Evolutionary conservation across 192 early-diverging fungal species (phyloP), one percentile per base, ranked within the genome.

Genomic region (Spizellomyces sp.): DNA sequence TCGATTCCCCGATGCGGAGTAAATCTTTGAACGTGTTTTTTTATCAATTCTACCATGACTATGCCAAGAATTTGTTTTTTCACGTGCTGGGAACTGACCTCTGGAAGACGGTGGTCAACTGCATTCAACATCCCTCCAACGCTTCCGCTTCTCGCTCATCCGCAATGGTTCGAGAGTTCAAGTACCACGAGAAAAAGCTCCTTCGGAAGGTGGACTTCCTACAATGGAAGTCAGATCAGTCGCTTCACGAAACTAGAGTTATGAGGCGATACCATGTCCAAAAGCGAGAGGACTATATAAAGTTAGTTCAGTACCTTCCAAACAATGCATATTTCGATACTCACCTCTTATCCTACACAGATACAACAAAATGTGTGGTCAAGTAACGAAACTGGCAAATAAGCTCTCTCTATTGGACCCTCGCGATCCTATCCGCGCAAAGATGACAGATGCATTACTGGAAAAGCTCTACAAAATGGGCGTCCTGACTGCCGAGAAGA

Each of bases 191-290:
- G 82, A 85, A 94, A 77, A 98, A 96, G 84, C 87, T 98, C 9
- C 86, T 98, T 48, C 91, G 92, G 77, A 98, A 96, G 84, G 95
- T 98, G 58, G 92, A 98, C 79, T 96, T 98, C 75, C 74, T 98
- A 70, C 87, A 91, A 80, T 98, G 93, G 93, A 94, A 94, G 81
- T 86, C 88, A 41, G 93, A 96, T 46, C 83, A 90, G 72, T 90
- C 89, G 55, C 76, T 96, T 45, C 82, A 88, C 58, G 95, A 96
- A 76, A 90, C 92, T 62, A 84, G 90, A 71, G 88, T 96, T 27
- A 92, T 98, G 80, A 87, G 93, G 41, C 75, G 91, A 67, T 96
- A 96, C 82, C 93, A 95, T 71, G 80, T 98, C 50, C 85, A 89
- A 64, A 91, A 92, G 67, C 83, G 94, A 74, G 94, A 96, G 69